Percentiles rank a stretch among this genome's conserved stretches.
Evolutionary conservation across 23 red algal species (phyloP).

Genomic region (Gracilariopsis chorda): DNA sequence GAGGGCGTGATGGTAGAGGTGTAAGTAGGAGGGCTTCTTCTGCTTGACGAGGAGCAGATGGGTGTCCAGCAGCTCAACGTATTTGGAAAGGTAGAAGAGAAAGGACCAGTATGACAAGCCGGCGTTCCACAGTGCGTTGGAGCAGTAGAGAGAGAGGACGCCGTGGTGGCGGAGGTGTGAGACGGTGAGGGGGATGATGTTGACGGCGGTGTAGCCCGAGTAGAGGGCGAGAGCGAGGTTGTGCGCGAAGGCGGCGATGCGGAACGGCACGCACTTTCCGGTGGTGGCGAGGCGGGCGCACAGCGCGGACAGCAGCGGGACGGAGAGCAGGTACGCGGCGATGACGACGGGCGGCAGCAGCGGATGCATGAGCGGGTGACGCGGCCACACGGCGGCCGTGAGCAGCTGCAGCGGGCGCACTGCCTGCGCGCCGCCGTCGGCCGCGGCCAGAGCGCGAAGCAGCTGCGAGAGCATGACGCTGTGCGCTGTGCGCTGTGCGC

Average conservation of each 20-base stretch:
- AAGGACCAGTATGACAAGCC: slow-evolving; percentile 69
- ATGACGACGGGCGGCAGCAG: slow-evolving; percentile 10
- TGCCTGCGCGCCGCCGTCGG: slow-evolving; percentile 24
- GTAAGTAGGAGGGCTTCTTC: slow-evolving; percentile 46
- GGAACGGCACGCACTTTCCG: slow-evolving; percentile 32
- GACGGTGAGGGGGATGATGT: slow-evolving; percentile 30
- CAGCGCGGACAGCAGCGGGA: not conserved
- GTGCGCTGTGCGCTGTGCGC: too few relatives aligned
- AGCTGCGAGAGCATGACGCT: not conserved
- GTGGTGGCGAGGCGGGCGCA: slow-evolving; percentile 45
- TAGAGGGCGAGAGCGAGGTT: slow-evolving; percentile 31
- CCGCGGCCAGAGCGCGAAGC: too few relatives aligned
- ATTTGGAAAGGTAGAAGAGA: slow-evolving; percentile 95
- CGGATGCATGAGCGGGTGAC: slow-evolving; percentile 42
- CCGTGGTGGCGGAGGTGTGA: slow-evolving; percentile 15
- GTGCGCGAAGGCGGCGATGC: slow-evolving; percentile 21
- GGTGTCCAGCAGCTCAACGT: slow-evolving; percentile 90
- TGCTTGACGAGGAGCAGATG: slow-evolving; percentile 70
- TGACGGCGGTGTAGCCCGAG: slow-evolving; percentile 18
- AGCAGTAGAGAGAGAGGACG: slow-evolving; percentile 38
- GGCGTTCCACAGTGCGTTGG: slow-evolving; percentile 11
- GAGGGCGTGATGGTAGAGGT: slow-evolving; percentile 67
- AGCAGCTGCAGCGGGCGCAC: slow-evolving; percentile 2
- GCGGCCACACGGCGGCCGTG: slow-evolving; percentile 1
- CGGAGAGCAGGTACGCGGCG: slow-evolving; percentile 17